A percentile compares a stretch with the other conserved stretches of the same genome.
Evolutionary conservation across 2,329 filamentous ascomycete genomes (phyloP).

Genomic region (Pestalotiopsis sp.): DNA sequence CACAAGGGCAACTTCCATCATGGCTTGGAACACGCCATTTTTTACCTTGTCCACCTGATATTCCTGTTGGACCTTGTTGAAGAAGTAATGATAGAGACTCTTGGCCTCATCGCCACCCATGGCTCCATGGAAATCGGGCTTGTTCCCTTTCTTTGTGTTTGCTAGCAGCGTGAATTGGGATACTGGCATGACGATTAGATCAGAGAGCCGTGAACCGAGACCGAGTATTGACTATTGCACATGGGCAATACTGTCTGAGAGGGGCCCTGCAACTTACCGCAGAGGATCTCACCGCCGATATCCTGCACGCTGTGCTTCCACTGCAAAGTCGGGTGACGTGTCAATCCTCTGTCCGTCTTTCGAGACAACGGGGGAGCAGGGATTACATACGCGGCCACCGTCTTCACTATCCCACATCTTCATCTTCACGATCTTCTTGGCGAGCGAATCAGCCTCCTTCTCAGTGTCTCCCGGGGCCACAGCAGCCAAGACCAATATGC

Average conservation of each 20-base stretch:
- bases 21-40: conserved; percentile 95
- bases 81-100: conserved; percentile 82
- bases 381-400: conserved; percentile 60
- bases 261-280: conserved; percentile 60
- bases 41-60: conserved; percentile 80
- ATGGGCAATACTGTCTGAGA: background rate
- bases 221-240: background rate
- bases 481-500: conserved; percentile 87
- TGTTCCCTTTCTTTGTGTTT: conserved; percentile 92
- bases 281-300: conserved; percentile 89
- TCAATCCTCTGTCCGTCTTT: background rate
- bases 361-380: background rate
- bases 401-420: conserved; percentile 87
- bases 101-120: conserved; percentile 78
- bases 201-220: background rate
- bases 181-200: conserved; percentile 53
- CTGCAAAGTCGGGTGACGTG: conserved; percentile 43
- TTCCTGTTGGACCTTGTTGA: conserved; percentile 70
- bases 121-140: conserved; percentile 92
- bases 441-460: conserved; percentile 83
- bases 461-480: conserved; percentile 88
- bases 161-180: conserved; percentile 96
- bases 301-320: conserved; percentile 93
- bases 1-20: conserved; percentile 95
- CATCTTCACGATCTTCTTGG: conserved; percentile 84